Evolutionary conservation across 352 stramenopile genomes (phyloP).

Genomic region (Globisporangium recalcitrans): DNA sequence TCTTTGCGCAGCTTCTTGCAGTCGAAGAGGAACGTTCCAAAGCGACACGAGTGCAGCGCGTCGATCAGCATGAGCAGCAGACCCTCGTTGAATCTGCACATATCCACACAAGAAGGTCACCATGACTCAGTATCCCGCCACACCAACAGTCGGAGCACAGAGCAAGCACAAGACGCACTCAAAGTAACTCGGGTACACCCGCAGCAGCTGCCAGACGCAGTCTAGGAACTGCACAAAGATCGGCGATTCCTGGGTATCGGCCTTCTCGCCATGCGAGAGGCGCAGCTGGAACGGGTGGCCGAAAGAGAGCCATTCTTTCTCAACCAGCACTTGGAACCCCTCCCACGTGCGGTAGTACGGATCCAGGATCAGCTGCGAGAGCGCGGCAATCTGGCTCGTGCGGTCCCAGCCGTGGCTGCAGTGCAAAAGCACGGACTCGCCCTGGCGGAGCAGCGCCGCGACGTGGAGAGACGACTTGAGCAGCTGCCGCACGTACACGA

Average conservation of each 20-base stretch:
- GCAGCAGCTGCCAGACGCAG: constrained; percentile 80
- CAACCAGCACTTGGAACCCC: constrained; percentile 76
- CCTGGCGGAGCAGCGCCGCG: constrained; percentile 88
- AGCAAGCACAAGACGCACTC: constrained; percentile 61
- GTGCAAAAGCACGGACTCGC: constrained; percentile 75
- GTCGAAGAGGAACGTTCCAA: constrained; percentile 97
- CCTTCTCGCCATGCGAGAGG: constrained; percentile 70
- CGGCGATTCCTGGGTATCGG: constrained; percentile 72
- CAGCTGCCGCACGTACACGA: constrained; percentile 92
- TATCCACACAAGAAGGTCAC: neutral
- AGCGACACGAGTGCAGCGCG: constrained; percentile 95
- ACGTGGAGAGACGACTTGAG: constrained; percentile 90
- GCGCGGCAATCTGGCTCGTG: constrained; percentile 84
- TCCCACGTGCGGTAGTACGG: constrained; percentile 77
- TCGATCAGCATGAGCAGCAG: constrained; percentile 92
- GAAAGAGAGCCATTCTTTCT: constrained; percentile 84
- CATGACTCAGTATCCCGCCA: neutral
- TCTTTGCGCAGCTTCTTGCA: constrained; percentile 82
- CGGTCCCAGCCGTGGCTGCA: constrained; percentile 87
- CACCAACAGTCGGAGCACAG: neutral
- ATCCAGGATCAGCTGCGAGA: constrained; percentile 68
- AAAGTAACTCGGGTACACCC: constrained; percentile 94
- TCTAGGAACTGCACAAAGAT: constrained; percentile 87
- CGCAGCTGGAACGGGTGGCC: constrained; percentile 80
- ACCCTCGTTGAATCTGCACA: constrained; percentile 90